These are phyloP conservation scores for Russula emetica DNA, from an alignment of 768 basidiomycete species.

Conservation along the genomic window DNA sequence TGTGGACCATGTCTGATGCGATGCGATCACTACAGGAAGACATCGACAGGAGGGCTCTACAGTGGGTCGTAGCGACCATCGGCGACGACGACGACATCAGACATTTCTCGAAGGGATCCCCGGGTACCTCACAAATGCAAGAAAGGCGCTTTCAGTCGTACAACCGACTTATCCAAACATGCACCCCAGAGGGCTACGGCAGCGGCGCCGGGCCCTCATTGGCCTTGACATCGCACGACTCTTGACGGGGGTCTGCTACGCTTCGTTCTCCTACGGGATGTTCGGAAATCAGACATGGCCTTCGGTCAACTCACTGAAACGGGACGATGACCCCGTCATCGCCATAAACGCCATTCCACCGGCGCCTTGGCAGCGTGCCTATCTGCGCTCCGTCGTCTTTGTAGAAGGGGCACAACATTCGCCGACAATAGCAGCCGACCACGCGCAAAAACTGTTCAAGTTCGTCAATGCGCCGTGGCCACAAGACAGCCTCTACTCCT, in stretches of 20 bases:
- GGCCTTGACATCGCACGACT: slow-evolving; percentile 3
- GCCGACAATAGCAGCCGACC: background rate
- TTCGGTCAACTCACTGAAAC: slow-evolving; percentile 11
- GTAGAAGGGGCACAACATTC: background rate
- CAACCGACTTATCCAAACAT: slow-evolving; percentile 6
- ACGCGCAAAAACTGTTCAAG: background rate
- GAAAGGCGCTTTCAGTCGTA: background rate
- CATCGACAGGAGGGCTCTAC: slow-evolving; percentile 11
- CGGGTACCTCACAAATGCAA: slow-evolving; percentile 3
- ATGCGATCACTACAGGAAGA: background rate
- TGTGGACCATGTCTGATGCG: slow-evolving; percentile 12
- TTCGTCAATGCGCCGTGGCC: slow-evolving; percentile 2
- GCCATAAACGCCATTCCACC: slow-evolving; percentile 5
- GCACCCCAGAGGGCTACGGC: slow-evolving; percentile 4
- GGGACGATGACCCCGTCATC: slow-evolving; percentile 7
- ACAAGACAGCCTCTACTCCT: background rate
- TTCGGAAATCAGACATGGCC: slow-evolving; percentile 8
- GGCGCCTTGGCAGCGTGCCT: slow-evolving; percentile 6
- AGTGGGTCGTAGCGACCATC: slow-evolving; percentile 8
- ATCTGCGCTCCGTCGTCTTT: slow-evolving; percentile 1
- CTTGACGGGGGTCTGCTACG: background rate
- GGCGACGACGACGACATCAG: slow-evolving; percentile 15
- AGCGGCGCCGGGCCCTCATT: background rate
- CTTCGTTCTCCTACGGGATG: slow-evolving; percentile 1
- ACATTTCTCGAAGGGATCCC: slow-evolving; percentile 18